These are phyloP conservation scores for Monosporozyma solicola DNA, from an alignment of 805 yeast genomes.

Conservation along the genomic window DNA sequence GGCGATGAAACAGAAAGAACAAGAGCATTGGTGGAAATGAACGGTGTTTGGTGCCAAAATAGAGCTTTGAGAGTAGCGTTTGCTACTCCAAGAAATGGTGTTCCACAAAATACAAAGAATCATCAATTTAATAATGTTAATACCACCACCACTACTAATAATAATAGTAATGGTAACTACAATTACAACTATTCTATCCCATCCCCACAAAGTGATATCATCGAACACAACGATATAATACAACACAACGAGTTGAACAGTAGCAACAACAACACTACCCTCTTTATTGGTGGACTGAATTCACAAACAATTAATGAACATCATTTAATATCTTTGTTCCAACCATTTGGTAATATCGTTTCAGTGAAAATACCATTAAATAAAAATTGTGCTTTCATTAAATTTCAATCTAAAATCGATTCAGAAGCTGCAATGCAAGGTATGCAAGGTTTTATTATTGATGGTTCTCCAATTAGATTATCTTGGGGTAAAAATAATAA, in stretches of 20 bases:
- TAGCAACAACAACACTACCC: slow-evolving; percentile 48
- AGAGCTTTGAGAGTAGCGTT: slow-evolving; percentile 67
- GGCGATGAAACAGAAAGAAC: slow-evolving; percentile 61
- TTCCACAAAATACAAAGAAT: not conserved
- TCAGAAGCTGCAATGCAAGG: slow-evolving; percentile 72
- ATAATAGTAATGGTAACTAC: too few species aligned
- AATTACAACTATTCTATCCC: not conserved
- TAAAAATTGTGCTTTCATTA: slow-evolving; percentile 73
- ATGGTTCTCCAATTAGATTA: slow-evolving; percentile 63
- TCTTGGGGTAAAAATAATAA: slow-evolving; percentile 56
- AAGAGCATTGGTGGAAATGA: slow-evolving; percentile 63
- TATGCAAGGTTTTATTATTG: slow-evolving; percentile 70
- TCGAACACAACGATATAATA: too few species aligned
- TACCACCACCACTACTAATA: not conserved
- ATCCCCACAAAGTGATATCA: slow-evolving; percentile 1
- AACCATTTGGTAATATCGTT: slow-evolving; percentile 62
- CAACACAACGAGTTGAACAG: not conserved
- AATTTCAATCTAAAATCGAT: slow-evolving; percentile 54
- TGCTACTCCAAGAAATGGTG: slow-evolving; percentile 58
- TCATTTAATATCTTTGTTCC: slow-evolving; percentile 51
- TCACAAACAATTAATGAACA: slow-evolving; percentile 51
- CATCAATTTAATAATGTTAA: not conserved
- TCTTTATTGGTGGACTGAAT: slow-evolving; percentile 71
- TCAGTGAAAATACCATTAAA: slow-evolving; percentile 72
- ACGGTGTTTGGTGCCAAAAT: slow-evolving; percentile 74